Evolutionary conservation across 805 yeast genomes (phyloP), one percentile per base, ranked within the genome.

Genomic region (Starmerella ratchasimensis): DNA sequence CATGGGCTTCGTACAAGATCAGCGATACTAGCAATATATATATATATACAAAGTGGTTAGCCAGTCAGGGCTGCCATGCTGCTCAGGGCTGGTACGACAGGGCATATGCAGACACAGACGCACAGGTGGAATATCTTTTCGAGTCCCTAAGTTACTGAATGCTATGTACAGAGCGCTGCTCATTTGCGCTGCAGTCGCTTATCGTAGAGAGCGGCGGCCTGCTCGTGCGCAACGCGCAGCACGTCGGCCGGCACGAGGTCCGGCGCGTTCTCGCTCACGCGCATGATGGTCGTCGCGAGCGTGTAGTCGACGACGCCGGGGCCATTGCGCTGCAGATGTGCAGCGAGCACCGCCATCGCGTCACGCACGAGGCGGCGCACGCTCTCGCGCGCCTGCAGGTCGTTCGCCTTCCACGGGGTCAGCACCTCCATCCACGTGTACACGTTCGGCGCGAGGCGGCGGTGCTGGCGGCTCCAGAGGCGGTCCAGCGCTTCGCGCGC

Each of bases 391-490:
- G 9, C 20, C 26, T 25, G 37, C 29, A 33, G 24, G 6, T 37
- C 40, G 5, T 32, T 17, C 5, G 15, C 16, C 5, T 33, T 11
- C 43, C 44, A 42, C 9, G 37, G 35, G 6, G 35, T 19, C 20
- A 56, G 41, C 15, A 55, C 16, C 35, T 49, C 53, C 45, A 44
- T 46, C 42, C 43, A 56, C 6, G 57, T 48, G 45, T 38, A 53
- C 22, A 43, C 47, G 34, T 55, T 56, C 3, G 59, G 56, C 15
- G 20, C 31, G 16, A 42, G 28, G 2, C 43, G 42, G 16, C 46
- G 41, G 16, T 43, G 38, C 8, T 31, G 16, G 17, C 41, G 34
- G 20, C 42, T 39, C 5, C 34, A 36, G 38, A 49, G 30, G 14
- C 34, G 32, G 9, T 44, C 34, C 36, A 53, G 50, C 16, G 49